These are phyloP conservation scores for Rhodotorula sp. DNA, from an alignment of 1,284 basidiomycete genomes.

Conservation along the genomic window DNA sequence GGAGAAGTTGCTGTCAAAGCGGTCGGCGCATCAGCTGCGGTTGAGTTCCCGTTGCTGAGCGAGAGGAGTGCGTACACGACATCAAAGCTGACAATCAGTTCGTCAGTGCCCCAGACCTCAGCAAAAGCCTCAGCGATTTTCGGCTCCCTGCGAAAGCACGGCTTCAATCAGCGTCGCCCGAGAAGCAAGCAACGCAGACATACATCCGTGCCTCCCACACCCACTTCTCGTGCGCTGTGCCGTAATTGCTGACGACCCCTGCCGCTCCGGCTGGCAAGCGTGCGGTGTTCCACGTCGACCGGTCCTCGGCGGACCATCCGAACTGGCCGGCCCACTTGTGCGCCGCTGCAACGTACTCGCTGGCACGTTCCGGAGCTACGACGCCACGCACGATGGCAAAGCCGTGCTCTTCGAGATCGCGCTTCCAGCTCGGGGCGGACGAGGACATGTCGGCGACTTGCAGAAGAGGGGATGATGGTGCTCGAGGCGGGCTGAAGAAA, in stretches of 20 bases:
- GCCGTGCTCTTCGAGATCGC: slow-evolving; percentile 34
- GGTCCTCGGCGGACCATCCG: slow-evolving; percentile 52
- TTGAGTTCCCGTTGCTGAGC: no score
- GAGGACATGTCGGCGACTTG: no score
- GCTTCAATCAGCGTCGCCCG: no score
- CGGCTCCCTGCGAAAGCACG: slow-evolving; percentile 40
- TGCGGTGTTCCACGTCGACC: slow-evolving; percentile 48
- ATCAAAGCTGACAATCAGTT: slow-evolving; percentile 48
- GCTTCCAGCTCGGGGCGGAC: slow-evolving; percentile 4
- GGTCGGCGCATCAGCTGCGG: no score
- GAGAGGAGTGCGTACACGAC: slow-evolving; percentile 16
- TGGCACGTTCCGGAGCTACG: slow-evolving; percentile 46
- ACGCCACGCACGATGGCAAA: slow-evolving; percentile 50
- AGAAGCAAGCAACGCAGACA: neutral
- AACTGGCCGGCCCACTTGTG: slow-evolving; percentile 51
- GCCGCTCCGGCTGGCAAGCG: slow-evolving; percentile 47
- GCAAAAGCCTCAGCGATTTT: slow-evolving; percentile 49
- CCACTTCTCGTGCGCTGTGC: slow-evolving; percentile 35
- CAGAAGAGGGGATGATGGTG: neutral
- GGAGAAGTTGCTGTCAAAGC: slow-evolving; percentile 48
- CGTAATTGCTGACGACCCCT: slow-evolving; percentile 26
- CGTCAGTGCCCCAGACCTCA: slow-evolving; percentile 52
- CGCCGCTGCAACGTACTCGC: slow-evolving; percentile 44
- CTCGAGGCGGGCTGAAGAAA: no score
- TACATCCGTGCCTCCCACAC: slow-evolving; percentile 51